Evolutionary conservation across 805 yeast genomes (phyloP).

Genomic region (Yamadazyma takamatsuzukensis): DNA sequence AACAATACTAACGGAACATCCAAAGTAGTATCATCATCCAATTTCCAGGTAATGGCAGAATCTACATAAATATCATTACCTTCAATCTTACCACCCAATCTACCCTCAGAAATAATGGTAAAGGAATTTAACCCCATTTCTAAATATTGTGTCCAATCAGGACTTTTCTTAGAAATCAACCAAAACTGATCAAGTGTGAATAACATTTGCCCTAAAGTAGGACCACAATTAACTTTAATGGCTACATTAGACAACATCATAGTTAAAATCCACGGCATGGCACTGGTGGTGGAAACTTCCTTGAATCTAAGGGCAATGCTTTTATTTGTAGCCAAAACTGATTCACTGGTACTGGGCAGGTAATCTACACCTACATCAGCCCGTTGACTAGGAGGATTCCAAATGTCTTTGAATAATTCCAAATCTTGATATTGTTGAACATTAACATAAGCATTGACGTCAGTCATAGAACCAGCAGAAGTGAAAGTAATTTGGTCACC

Average conservation of each 20-base stretch:
- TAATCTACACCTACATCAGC: too few species aligned
- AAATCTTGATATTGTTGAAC: conserved; percentile 85
- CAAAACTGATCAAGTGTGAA: conserved; percentile 58
- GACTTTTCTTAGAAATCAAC: conserved; percentile 63
- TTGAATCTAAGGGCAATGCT: conserved; percentile 47
- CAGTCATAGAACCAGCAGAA: conserved; percentile 51
- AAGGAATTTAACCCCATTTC: conserved; percentile 55
- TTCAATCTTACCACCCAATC: conserved; percentile 70
- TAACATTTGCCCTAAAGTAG: conserved; percentile 67
- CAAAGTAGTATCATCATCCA: conserved; percentile 34
- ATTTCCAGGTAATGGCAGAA: conserved; percentile 71
- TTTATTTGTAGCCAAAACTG: conserved; percentile 20
- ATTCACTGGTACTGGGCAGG: too few species aligned
- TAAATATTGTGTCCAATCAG: conserved; percentile 69
- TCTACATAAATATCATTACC: conserved; percentile 50
- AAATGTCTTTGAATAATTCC: conserved; percentile 75
- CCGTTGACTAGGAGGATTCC: conserved; percentile 50
- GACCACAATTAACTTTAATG: conserved; percentile 73
- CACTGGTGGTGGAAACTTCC: conserved; percentile 56
- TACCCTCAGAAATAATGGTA: conserved; percentile 59
- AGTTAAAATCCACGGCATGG: conserved; percentile 73
- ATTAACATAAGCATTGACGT: conserved; percentile 61
- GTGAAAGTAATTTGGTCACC: conserved; percentile 38
- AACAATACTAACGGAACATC: conserved; percentile 67
- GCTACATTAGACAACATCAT: conserved; percentile 50